Evolutionary conservation across 768 basidiomycete species (phyloP).

Genomic region (Cystofilobasidium macerans): DNA sequence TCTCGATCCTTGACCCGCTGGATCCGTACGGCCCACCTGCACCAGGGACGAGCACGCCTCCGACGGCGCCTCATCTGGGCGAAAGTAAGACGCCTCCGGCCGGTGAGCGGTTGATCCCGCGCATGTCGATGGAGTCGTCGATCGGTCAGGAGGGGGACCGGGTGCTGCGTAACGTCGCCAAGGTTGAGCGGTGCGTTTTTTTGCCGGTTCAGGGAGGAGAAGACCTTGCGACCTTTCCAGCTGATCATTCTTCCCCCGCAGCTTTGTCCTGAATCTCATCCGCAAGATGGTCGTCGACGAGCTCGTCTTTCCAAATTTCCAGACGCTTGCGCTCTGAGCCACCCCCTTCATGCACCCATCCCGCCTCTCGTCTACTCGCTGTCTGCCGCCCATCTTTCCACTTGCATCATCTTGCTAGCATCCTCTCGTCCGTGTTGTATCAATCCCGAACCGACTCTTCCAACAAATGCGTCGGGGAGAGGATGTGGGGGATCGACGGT

Average conservation of each 20-base stretch:
- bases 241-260: neutral
- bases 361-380: neutral
- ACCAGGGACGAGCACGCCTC: neutral
- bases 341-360: neutral
- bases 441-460: neutral
- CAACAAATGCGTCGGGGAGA: too few relatives aligned
- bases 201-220: too few relatives aligned
- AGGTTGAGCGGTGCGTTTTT: slow-evolving; percentile 23
- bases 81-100: slow-evolving; percentile 16
- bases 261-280: slow-evolving; percentile 23
- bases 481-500: too few relatives aligned
- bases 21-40: slow-evolving; percentile 69
- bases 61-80: neutral
- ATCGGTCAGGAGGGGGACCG: slow-evolving; percentile 26
- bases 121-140: slow-evolving; percentile 20
- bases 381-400: neutral
- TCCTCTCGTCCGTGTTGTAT: neutral
- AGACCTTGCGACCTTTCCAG: too few relatives aligned
- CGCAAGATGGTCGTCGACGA: slow-evolving; percentile 68
- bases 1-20: slow-evolving; percentile 77
- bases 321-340: slow-evolving; percentile 46
- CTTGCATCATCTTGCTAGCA: neutral
- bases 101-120: slow-evolving; percentile 21
- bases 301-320: slow-evolving; percentile 90
- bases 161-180: slow-evolving; percentile 26